Conservation (phyloP, 2,329 filamentous ascomycete species). For the Alternaria infectoria region DNA sequence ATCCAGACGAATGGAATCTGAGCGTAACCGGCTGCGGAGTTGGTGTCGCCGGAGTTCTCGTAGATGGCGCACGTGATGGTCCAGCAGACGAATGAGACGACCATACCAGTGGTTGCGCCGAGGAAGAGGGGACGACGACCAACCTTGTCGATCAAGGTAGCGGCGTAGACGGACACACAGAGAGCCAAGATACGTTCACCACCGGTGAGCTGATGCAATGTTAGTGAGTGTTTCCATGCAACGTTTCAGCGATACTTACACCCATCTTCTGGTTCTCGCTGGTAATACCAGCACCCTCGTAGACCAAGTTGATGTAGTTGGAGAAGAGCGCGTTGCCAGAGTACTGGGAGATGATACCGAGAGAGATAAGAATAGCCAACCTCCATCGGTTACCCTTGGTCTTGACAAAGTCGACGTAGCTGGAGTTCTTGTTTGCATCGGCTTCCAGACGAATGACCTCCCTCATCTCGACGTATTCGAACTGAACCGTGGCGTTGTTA, state of each 20-base stretch:
- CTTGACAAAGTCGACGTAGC: constrained; percentile 66
- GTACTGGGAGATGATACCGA: constrained; percentile 72
- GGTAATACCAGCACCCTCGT: constrained; percentile 66
- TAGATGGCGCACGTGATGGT: constrained; percentile 41
- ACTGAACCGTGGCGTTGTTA: constrained; percentile 67
- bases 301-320: constrained; percentile 70
- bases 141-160: constrained; percentile 61
- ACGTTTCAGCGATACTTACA: constrained; percentile 44
- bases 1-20: constrained; percentile 60
- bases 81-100: constrained; percentile 46
- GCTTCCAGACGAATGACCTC: constrained; percentile 67
- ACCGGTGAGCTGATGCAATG: constrained; percentile 31
- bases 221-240: constrained; percentile 1
- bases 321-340: constrained; percentile 70
- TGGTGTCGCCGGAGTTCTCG: constrained; percentile 37
- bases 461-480: constrained; percentile 71
- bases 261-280: constrained; percentile 45
- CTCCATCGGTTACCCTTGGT: constrained; percentile 70
- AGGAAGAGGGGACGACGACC: constrained; percentile 65
- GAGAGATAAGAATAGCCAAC: constrained; percentile 66
- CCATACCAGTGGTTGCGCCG: constrained; percentile 46
- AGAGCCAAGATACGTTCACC: constrained; percentile 66
- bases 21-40: constrained; percentile 50
- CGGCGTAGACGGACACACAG: constrained; percentile 62
- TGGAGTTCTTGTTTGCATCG: constrained; percentile 55